Base-by-base conservation (phyloP, 306 rosid species). In the Malus sieversii region DNA sequence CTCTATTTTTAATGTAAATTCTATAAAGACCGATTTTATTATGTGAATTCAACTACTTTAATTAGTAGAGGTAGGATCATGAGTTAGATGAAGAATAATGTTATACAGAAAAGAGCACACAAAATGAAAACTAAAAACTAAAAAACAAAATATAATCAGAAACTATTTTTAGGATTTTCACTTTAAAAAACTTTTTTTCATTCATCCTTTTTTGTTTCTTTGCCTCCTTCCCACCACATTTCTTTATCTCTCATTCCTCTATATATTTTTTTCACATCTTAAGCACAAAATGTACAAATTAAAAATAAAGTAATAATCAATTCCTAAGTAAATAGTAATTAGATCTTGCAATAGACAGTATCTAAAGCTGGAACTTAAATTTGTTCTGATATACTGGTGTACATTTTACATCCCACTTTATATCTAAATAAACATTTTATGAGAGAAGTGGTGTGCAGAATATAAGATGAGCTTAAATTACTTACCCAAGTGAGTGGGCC, bases 341-440 rank as follows among this genome's bases (percentile, higher is more conserved):
- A 35, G 14, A 80, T 74, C 68, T 71, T 60, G 51, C 20, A 42
- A 46, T 33, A 35, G 72, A 60, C 58, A 63, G 51, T 42, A 80
- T 79, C 68, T 75, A 61, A 72, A 81, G 35, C 85, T 82, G 57
- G 35, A 70, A 82, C 88, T 68, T 87, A 83, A 85, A 79, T 77
- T 77, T 83, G 71, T 75, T 42, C 70, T 81, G 73, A 30, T 67
- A 13, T 63, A 25, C 60, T 10, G 27, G 27, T 58, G 53, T 58
- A 22, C 63, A 45, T 40, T 53, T 15, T 18, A 40, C 40, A 18
- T 68, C n/a, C 29, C 48, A 13, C n/a, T 59, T 59, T 68, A 18
- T 74, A 18, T 14, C 70, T 77, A 73, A 75, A 32, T 75, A 27
- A 60, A 60, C 29, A 61, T 52, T 83, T 81, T 60, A 77, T 67